Conservation (phyloP, 2,329 filamentous ascomycete genomes). For the Pyricularia grisea region DNA sequence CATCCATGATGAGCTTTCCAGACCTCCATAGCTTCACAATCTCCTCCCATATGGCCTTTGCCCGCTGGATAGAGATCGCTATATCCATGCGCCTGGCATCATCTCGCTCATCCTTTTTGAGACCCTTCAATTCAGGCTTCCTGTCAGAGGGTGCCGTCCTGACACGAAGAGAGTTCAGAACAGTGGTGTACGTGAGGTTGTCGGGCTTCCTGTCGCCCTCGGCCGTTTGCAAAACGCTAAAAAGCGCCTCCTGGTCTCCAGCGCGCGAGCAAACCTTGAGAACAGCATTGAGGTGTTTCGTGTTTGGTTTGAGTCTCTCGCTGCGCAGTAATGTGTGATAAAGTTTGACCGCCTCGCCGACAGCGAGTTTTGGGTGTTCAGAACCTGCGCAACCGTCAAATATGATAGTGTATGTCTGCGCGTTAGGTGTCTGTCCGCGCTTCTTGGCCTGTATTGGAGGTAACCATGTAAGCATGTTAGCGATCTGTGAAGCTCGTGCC, state of each 20-base stretch:
- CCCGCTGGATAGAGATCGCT: conserved; percentile 50
- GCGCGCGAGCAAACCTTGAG: conserved; percentile 71
- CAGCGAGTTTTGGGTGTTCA: conserved; percentile 45
- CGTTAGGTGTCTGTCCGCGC: conserved; percentile 68
- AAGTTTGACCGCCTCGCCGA: conserved; percentile 61
- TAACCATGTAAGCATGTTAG: conserved; percentile 10
- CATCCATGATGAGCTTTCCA: conserved; percentile 64
- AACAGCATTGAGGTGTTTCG: conserved; percentile 83
- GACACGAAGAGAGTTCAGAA: conserved; percentile 65
- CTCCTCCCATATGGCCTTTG: conserved; percentile 71
- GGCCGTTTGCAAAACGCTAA: conserved; percentile 64
- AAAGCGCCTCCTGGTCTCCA: conserved; percentile 69
- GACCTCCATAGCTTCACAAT: conserved; percentile 66
- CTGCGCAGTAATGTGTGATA: conserved; percentile 66
- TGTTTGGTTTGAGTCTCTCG: conserved; percentile 58
- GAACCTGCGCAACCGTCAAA: conserved; percentile 64
- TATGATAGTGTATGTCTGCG: conserved; percentile 75
- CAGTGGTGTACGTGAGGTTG: conserved; percentile 67
- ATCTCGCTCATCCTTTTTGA: conserved; percentile 3
- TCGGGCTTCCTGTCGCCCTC: conserved; percentile 59
- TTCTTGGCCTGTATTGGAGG: conserved; percentile 76
- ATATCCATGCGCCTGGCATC: conserved; percentile 16
- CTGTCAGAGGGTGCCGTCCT: conserved; percentile 24
- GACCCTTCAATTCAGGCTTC: neutral
- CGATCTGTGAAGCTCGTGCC: neutral